Evolutionary conservation across 345 rosid species (phyloP).

Genomic region (Brassica cretica): DNA sequence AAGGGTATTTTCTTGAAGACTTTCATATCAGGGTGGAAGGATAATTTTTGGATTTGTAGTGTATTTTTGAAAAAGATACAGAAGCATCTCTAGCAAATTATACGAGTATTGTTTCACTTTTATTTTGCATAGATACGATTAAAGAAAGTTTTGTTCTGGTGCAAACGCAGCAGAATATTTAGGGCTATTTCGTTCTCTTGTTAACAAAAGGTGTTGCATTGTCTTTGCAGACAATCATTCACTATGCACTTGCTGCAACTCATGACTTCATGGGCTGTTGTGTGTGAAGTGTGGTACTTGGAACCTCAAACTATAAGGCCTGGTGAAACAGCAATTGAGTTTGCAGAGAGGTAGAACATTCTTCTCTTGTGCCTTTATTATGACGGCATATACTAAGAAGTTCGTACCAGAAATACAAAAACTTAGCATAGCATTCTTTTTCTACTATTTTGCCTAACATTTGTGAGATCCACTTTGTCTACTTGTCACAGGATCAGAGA

Average conservation of each 20-base stretch:
- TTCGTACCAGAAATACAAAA: neutral
- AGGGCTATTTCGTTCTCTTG: constrained; percentile 11
- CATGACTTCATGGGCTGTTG: constrained; percentile 99
- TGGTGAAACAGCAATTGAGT: constrained; percentile 54
- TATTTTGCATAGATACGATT: neutral
- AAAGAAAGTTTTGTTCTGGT: neutral
- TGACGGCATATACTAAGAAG: constrained; percentile 8
- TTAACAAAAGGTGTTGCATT: constrained; percentile 18
- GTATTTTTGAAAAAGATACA: constrained; percentile 6
- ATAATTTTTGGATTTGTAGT: neutral
- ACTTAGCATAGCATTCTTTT: neutral
- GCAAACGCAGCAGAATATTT: neutral
- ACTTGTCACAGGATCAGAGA: constrained; percentile 69
- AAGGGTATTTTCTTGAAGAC: constrained; percentile 34
- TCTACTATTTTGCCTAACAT: neutral
- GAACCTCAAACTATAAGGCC: constrained; percentile 79
- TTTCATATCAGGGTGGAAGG: neutral
- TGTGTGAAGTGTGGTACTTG: constrained; percentile 96
- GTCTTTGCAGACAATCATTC: constrained; percentile 50
- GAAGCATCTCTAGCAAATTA: neutral
- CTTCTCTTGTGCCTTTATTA: neutral
- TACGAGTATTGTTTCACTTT: neutral
- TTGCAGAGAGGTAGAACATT: constrained; percentile 85
- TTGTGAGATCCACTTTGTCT: neutral
- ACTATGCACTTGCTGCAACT: constrained; percentile 95